phyloP scores from a whole-genome alignment of 495 filamentous ascomycete genomes.

The Lichenothelia convexa region DNA sequence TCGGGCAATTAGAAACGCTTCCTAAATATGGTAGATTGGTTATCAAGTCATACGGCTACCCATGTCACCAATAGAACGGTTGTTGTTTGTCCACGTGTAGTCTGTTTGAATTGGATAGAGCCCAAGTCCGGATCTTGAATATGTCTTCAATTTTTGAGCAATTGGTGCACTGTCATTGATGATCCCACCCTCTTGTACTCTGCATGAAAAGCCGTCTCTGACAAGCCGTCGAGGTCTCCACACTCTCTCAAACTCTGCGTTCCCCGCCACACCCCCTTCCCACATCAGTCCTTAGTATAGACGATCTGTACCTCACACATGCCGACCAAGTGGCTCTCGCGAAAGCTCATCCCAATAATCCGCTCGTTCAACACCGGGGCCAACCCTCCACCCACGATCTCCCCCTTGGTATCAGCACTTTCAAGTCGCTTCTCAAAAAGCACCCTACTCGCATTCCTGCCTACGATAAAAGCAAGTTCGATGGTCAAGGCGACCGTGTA shows the following conservation, averaged over 20 bases:
- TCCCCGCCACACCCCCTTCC: conserved; percentile 46
- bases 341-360: conserved; percentile 44
- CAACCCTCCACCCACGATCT: conserved; percentile 80
- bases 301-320: conserved; percentile 77
- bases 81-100: too few species aligned
- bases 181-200: too few species aligned
- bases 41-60: too few species aligned
- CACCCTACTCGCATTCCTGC: conserved; percentile 43
- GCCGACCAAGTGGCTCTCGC: conserved; percentile 53
- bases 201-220: too few species aligned
- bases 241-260: conserved; percentile 45
- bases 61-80: too few species aligned
- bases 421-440: conserved; percentile 37
- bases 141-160: too few species aligned
- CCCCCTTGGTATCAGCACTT: conserved; percentile 38
- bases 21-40: too few species aligned
- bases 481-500: conserved; percentile 62
- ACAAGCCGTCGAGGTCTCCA: too few species aligned
- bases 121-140: too few species aligned
- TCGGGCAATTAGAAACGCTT: too few species aligned
- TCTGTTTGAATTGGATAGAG: too few species aligned
- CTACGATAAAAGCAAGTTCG: conserved; percentile 70
- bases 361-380: conserved; percentile 63
- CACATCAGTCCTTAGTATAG: conserved; percentile 67
- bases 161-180: too few species aligned